Conservation (phyloP, 2,329 filamentous ascomycete species). For the Exophiala oligosperma region DNA sequence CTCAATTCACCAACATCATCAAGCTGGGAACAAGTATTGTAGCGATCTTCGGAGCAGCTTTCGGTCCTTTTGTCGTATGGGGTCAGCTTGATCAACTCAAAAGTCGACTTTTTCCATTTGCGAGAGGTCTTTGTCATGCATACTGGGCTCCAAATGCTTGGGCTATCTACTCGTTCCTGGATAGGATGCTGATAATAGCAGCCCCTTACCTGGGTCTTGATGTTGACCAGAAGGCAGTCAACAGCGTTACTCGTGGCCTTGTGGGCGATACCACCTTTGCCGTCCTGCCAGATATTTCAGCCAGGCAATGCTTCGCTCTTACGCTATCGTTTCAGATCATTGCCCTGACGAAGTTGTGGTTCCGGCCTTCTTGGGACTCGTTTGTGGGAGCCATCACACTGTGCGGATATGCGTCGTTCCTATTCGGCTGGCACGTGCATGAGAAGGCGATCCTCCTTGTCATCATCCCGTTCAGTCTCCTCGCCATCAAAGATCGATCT, state of each 20-base stretch:
- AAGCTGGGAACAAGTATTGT: constrained; percentile 77
- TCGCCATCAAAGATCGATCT: constrained; percentile 84
- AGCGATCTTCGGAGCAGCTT: constrained; percentile 73
- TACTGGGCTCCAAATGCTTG: constrained; percentile 98
- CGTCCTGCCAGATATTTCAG: constrained; percentile 82
- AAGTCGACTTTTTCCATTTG: constrained; percentile 87
- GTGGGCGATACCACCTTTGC: constrained; percentile 94
- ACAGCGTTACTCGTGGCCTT: constrained; percentile 87
- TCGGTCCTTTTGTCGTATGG: constrained; percentile 83
- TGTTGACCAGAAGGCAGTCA: constrained; percentile 72
- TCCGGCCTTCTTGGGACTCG: constrained; percentile 77
- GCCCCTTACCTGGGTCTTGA: constrained; percentile 76
- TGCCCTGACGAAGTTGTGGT: constrained; percentile 79
- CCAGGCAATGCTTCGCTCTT: constrained; percentile 75
- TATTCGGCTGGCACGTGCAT: constrained; percentile 98
- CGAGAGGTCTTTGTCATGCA: constrained; percentile 88
- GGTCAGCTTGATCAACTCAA: constrained; percentile 82
- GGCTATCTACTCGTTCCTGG: constrained; percentile 92
- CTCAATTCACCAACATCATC: constrained; percentile 71
- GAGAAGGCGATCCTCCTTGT: constrained; percentile 95
- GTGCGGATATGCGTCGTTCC: constrained; percentile 92
- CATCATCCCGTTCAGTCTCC: constrained; percentile 90
- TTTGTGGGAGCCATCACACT: constrained; percentile 89
- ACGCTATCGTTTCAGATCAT: constrained; percentile 79
- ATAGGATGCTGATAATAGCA: constrained; percentile 79